Percentiles rank a stretch among this genome's conserved stretches.
phyloP scores from a whole-genome alignment of 2,329 filamentous ascomycete species.

The Achaetomium macrosporum region DNA sequence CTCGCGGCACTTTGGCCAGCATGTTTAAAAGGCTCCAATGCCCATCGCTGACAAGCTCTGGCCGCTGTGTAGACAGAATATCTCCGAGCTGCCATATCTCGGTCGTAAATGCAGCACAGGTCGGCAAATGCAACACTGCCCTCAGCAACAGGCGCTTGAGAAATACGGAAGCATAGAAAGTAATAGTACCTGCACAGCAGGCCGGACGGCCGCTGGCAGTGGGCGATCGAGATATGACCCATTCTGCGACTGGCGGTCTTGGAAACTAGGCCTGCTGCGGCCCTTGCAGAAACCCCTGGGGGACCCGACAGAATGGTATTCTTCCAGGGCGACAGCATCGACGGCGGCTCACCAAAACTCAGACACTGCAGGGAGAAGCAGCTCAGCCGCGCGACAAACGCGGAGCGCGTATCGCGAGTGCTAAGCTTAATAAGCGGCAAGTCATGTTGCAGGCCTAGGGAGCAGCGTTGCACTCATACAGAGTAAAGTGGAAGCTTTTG shows the following conservation, averaged over 20 bases:
- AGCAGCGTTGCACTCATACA: slow-evolving; percentile 11
- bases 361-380: neutral
- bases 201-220: slow-evolving; percentile 8
- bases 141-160: slow-evolving; percentile 4
- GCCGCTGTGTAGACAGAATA: no score
- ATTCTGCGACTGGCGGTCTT: slow-evolving; percentile 21
- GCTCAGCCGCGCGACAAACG: slow-evolving; percentile 17
- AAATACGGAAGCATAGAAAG: slow-evolving; percentile 1
- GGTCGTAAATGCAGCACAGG: neutral
- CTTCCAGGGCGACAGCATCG: slow-evolving; percentile 11
- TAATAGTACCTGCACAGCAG: neutral
- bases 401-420: slow-evolving; percentile 7
- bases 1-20: slow-evolving; percentile 13
- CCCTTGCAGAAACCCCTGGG: slow-evolving; percentile 14
- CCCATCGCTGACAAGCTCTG: neutral
- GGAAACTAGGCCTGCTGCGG: slow-evolving; percentile 14
- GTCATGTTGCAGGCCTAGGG: slow-evolving; percentile 15
- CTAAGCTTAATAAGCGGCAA: slow-evolving; percentile 7
- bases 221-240: slow-evolving; percentile 18
- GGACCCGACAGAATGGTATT: slow-evolving; percentile 25
- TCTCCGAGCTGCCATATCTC: no score
- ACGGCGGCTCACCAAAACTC: neutral
- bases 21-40: neutral
- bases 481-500: neutral
- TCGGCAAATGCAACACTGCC: slow-evolving; percentile 10